phyloP scores from a whole-genome alignment of 257 asterid species.

The Leonotis leonurus region DNA sequence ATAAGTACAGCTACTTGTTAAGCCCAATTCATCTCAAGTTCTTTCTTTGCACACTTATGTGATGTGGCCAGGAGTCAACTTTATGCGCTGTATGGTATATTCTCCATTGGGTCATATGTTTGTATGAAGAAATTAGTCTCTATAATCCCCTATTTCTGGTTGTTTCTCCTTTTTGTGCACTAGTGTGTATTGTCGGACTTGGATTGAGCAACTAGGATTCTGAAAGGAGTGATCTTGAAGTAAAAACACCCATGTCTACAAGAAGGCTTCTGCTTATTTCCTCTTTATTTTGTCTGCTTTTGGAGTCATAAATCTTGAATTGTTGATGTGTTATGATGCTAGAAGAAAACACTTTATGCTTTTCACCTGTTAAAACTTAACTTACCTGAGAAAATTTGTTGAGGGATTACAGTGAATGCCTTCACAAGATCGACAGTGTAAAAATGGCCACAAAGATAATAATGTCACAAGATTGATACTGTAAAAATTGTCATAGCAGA shows the following conservation, averaged over 20 bases:
- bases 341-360: slow-evolving; percentile 16
- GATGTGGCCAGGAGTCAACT: neutral
- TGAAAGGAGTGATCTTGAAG: neutral
- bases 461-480: slow-evolving; percentile 15
- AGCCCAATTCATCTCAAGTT: neutral
- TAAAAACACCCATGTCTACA: neutral
- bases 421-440: slow-evolving; percentile 15
- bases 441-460: no score
- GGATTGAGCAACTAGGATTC: neutral
- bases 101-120: neutral
- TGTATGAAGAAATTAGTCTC: no score
- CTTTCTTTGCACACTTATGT: neutral
- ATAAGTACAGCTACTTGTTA: neutral
- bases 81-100: neutral
- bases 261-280: slow-evolving; percentile 4
- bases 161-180: neutral
- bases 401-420: slow-evolving; percentile 15
- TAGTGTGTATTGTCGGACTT: neutral
- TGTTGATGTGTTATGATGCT: slow-evolving; percentile 12
- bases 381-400: slow-evolving; percentile 14
- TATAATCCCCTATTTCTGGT: neutral
- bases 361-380: slow-evolving; percentile 23
- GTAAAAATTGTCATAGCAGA: slow-evolving; percentile 29
- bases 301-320: slow-evolving; percentile 13
- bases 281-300: neutral